Base-by-base conservation (phyloP, 148 eudicot species). In the Diospyros lotus region DNA sequence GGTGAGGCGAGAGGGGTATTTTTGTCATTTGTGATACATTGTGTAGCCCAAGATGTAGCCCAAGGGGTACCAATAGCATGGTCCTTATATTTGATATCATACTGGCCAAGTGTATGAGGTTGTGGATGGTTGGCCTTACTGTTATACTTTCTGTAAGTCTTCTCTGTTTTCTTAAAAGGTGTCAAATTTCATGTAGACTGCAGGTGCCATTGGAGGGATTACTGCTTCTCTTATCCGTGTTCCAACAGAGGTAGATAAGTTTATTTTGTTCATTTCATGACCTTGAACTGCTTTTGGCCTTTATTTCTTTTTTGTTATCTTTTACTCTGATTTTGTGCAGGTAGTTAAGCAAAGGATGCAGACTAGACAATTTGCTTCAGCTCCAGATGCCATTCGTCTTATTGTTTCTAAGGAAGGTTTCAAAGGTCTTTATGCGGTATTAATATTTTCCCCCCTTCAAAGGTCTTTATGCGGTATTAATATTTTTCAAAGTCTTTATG, bases 321-420 rank as follows among this genome's bases (percentile, higher is more conserved):
- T 54, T 41, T 52, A 46, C 44, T 43, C 62, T 79, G 64, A 79
- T 45, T 64, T 17, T 54, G 18, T 74, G 60, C 83, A 94, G 97
- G 98, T 94, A 83, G 93, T 94, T 70, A 94, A 94, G 87, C 98
- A 94, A 80, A 84, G 97, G 78, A 90, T 94, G 98, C 98, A 94
- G 80, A 94, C 97, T 59, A 82, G 93, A 73, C 97, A 94, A 71
- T 94, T 90, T 84, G 72, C 84, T 79, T 90, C 97, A 12, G 97
- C 97, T 68, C 94, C 97, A 69, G 82, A 83, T 83, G 96, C 97
- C 58, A 91, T 92, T 74, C 92, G 92, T 10, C 79, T 92, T 18
- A 92, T 94, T 71, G 82, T 89, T 87, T 67, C 92, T 64, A 90
- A 78, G 76, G 97, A 94, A 81, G 97, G 98, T 58, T 94, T 87